Conservation (phyloP, 805 yeast species). For the Saccharomycopsis sp. region DNA sequence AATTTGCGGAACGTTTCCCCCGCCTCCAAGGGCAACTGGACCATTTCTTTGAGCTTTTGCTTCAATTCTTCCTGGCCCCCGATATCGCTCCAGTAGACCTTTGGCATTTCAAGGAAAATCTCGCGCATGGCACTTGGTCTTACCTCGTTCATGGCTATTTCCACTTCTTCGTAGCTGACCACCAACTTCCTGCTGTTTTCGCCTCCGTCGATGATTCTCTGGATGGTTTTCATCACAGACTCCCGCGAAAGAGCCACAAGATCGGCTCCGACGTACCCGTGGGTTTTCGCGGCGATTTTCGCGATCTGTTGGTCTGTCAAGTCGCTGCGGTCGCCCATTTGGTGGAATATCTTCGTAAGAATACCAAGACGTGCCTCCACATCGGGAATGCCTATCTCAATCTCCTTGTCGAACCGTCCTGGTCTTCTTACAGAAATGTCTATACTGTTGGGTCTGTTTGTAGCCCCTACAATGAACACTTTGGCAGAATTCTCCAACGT, state of each 20-base stretch:
- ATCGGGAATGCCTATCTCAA: slow-evolving; percentile 90
- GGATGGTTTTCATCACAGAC: slow-evolving; percentile 77
- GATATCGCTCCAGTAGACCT: slow-evolving; percentile 87
- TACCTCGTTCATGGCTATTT: slow-evolving; percentile 65
- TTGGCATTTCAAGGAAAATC: slow-evolving; percentile 88
- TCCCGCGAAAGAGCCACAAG: slow-evolving; percentile 82
- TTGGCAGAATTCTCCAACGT: slow-evolving; percentile 59
- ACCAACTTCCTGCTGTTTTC: slow-evolving; percentile 20
- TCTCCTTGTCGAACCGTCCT: slow-evolving; percentile 84
- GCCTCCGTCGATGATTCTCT: slow-evolving; percentile 42
- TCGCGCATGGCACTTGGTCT: slow-evolving; percentile 98
- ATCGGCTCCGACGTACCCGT: slow-evolving; percentile 98
- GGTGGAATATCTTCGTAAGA: slow-evolving; percentile 50
- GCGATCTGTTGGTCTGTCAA: slow-evolving; percentile 50
- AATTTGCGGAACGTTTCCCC: slow-evolving; percentile 65
- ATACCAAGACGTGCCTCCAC: slow-evolving; percentile 72
- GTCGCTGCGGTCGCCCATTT: slow-evolving; percentile 44
- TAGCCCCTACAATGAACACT: slow-evolving; percentile 65
- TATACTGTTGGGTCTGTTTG: slow-evolving; percentile 61
- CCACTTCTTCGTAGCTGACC: slow-evolving; percentile 59
- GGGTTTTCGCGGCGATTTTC: slow-evolving; percentile 69
- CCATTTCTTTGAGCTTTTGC: slow-evolving; percentile 77
- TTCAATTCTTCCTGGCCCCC: slow-evolving; percentile 91
- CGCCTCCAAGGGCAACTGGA: slow-evolving; percentile 84
- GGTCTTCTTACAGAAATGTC: slow-evolving; percentile 77